These are phyloP conservation scores for Aspergillus conjunctus DNA, from an alignment of 495 filamentous ascomycete species.

Conservation along the genomic window DNA sequence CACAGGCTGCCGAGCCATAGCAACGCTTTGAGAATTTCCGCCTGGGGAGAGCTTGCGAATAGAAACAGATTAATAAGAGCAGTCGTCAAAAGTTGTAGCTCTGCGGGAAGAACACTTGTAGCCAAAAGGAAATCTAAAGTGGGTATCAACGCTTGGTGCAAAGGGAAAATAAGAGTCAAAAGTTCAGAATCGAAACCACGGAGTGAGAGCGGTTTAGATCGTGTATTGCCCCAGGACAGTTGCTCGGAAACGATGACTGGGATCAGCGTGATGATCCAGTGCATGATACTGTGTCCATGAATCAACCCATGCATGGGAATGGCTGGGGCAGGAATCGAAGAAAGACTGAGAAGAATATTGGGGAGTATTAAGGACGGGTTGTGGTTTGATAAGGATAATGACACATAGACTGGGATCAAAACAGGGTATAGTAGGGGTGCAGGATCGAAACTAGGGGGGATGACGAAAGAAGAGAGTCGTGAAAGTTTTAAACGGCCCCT, in stretches of 20 bases:
- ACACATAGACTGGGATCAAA: constrained; percentile 72
- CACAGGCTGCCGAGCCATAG: constrained; percentile 87
- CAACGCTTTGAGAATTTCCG: constrained; percentile 75
- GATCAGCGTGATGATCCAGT: constrained; percentile 71
- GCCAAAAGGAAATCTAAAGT: constrained; percentile 78
- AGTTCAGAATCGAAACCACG: constrained; percentile 58
- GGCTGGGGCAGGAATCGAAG: constrained; percentile 71
- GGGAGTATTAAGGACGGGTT: constrained; percentile 61
- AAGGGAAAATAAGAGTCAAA: constrained; percentile 72
- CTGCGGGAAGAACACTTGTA: constrained; percentile 81
- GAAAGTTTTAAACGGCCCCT: constrained; percentile 33
- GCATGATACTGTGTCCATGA: constrained; percentile 60
- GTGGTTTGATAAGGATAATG: constrained; percentile 69
- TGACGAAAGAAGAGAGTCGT: constrained; percentile 42
- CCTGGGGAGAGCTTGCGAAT: constrained; percentile 79
- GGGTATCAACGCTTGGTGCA: constrained; percentile 79
- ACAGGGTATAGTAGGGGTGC: constrained; percentile 88
- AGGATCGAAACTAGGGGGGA: constrained; percentile 82
- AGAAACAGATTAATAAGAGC: constrained; percentile 81
- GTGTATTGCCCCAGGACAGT: constrained; percentile 32
- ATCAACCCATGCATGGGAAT: constrained; percentile 62
- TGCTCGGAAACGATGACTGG: constrained; percentile 59
- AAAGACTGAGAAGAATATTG: constrained; percentile 79
- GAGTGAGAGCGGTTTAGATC: constrained; percentile 39
- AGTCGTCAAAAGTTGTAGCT: constrained; percentile 82